Percentiles rank a stretch among this genome's conserved stretches.
Conservation (phyloP, 352 stramenopile species). For the Globisporangium paddicum region DNA sequence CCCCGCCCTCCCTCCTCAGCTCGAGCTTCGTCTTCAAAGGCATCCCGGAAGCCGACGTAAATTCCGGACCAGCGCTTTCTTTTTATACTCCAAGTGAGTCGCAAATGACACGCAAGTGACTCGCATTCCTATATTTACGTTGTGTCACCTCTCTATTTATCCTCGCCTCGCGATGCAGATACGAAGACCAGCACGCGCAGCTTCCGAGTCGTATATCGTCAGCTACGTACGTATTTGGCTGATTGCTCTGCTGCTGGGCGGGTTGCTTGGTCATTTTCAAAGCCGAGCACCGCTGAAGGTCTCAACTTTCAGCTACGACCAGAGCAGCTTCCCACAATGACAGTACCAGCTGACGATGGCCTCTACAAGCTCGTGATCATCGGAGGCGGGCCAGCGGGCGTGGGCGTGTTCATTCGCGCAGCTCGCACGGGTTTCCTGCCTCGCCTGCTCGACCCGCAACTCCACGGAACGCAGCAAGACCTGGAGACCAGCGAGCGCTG, state of each 20-base stretch:
- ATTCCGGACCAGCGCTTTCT: constrained; percentile 2
- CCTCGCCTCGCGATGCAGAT: not conserved
- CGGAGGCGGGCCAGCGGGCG: constrained; percentile 59
- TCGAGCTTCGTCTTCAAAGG: constrained; percentile 3
- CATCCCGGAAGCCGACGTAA: constrained; percentile 20
- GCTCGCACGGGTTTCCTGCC: constrained; percentile 52
- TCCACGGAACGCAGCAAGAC: constrained; percentile 38
- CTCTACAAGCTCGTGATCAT: constrained; percentile 75
- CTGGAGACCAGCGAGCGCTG: constrained; percentile 29
- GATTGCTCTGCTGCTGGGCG: not conserved
- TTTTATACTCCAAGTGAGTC: constrained; percentile 4
- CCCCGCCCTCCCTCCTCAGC: constrained; percentile 1
- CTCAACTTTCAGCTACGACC: not conserved
- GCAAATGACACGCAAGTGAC: not conserved
- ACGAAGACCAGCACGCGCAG: not conserved
- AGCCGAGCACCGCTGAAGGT: not conserved
- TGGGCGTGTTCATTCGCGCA: constrained; percentile 74
- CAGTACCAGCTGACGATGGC: constrained; percentile 10
- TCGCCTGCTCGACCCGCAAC: constrained; percentile 41
- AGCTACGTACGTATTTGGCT: not conserved
- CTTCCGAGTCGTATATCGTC: not conserved
- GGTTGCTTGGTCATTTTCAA: not conserved
- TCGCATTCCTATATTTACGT: constrained; percentile 8
- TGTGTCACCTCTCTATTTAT: not conserved
- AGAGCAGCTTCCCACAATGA: not conserved